A percentile compares a stretch with the other conserved stretches of the same genome.
Evolutionary conservation across 2,329 filamentous ascomycete species (phyloP).

Genomic region (Paraphoma sp.): DNA sequence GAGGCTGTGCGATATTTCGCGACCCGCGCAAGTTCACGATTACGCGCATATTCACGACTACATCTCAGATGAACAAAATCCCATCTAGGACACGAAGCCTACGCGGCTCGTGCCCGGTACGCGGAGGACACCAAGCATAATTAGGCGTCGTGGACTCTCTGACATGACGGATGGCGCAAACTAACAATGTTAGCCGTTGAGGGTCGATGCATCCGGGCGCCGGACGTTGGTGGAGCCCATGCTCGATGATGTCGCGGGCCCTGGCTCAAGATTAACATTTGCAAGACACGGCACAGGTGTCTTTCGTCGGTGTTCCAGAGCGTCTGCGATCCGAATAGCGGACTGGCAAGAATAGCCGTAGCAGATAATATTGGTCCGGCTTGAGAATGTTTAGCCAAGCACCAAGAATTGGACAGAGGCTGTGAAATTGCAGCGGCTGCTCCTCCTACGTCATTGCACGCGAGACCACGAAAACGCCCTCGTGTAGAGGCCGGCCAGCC

Average conservation of each 20-base stretch:
- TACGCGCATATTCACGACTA: conserved; percentile 6
- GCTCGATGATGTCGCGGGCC: conserved; percentile 28
- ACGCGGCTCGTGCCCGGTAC: conserved; percentile 25
- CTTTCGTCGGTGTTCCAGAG: conserved; percentile 8
- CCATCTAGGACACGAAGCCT: conserved; percentile 15
- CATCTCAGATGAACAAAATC: conserved; percentile 12
- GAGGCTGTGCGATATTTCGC: neutral
- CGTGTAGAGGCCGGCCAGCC: conserved; percentile 8
- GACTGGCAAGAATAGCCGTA: conserved; percentile 7
- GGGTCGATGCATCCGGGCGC: conserved; percentile 20
- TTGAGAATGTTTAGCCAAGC: conserved; percentile 9
- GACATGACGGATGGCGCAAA: conserved; percentile 27
- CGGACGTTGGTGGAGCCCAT: conserved; percentile 7
- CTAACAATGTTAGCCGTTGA: conserved; percentile 13
- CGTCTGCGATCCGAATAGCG: conserved; percentile 5
- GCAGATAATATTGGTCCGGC: conserved; percentile 7
- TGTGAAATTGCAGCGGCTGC: conserved; percentile 12
- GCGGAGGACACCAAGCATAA: conserved; percentile 7
- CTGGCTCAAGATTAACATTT: conserved; percentile 7
- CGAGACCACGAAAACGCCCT: conserved; percentile 4
- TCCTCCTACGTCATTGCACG: conserved; percentile 34
- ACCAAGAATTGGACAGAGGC: conserved; percentile 12
- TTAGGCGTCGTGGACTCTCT: conserved; percentile 17
- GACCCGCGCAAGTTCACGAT: neutral
- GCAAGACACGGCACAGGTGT: conserved; percentile 4